Percentiles rank a stretch among this genome's conserved stretches.
phyloP scores from a whole-genome alignment of 192 early-diverging fungal genomes.

The Gigaspora rosea region DNA sequence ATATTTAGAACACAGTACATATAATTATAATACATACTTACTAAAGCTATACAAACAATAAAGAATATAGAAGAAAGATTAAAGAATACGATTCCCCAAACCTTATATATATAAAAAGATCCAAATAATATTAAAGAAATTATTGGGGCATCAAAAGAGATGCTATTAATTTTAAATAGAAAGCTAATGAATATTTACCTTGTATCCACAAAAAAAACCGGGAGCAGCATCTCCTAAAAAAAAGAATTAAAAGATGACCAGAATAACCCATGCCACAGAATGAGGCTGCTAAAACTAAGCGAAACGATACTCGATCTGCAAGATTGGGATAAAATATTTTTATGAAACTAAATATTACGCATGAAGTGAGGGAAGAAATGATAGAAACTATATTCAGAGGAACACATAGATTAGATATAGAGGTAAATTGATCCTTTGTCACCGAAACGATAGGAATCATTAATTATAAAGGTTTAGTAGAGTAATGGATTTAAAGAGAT shows the following conservation, averaged over 20 bases:
- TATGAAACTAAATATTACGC: not conserved
- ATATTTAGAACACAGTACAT: not conserved
- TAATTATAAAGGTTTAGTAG: too few relatives aligned
- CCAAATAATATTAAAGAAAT: not conserved
- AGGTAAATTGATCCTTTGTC: too few relatives aligned
- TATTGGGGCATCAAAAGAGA: not conserved
- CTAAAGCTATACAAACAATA: slow-evolving; percentile 14
- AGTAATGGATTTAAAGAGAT: too few relatives aligned
- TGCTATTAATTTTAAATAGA: not conserved
- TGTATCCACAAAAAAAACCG: not conserved
- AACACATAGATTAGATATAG: not conserved
- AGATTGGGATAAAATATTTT: not conserved
- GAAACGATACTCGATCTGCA: slow-evolving; percentile 22
- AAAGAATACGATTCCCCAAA: not conserved
- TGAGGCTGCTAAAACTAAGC: not conserved
- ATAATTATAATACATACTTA: slow-evolving; percentile 8
- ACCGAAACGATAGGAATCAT: too few relatives aligned
- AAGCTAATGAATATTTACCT: not conserved
- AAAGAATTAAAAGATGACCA: not conserved
- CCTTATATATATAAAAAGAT: not conserved
- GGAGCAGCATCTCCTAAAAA: not conserved
- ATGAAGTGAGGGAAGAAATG: not conserved
- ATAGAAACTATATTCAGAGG: not conserved
- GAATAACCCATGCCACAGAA: not conserved
- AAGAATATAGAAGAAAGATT: not conserved